Evolutionary conservation across 2,329 filamentous ascomycete species (phyloP).

Genomic region (Sclerotinia sclerotiorum): DNA sequence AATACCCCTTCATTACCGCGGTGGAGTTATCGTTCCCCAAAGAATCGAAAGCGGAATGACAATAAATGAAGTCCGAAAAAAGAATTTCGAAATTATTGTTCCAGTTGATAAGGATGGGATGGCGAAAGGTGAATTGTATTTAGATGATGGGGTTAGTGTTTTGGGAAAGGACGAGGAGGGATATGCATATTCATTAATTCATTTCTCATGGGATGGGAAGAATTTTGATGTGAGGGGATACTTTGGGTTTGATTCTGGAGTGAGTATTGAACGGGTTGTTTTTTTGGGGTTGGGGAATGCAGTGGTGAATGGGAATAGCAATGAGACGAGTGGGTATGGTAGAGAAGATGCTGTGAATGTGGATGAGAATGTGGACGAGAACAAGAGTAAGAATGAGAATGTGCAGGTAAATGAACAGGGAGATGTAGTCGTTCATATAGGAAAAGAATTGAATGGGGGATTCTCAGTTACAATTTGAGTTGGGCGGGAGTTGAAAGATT

Average conservation of each 20-base stretch:
- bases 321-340: no score
- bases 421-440: not conserved
- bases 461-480: slow-evolving; percentile 1
- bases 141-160: slow-evolving; percentile 74
- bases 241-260: slow-evolving; percentile 52
- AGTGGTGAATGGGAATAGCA: not conserved
- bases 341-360: no score
- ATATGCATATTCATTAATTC: slow-evolving; percentile 52
- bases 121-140: slow-evolving; percentile 67
- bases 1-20: slow-evolving; percentile 68
- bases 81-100: slow-evolving; percentile 70
- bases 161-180: slow-evolving; percentile 49
- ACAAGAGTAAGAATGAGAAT: not conserved
- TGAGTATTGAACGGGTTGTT: slow-evolving; percentile 51
- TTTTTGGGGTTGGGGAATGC: slow-evolving; percentile 45
- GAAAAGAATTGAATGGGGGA: not conserved
- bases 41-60: slow-evolving; percentile 59
- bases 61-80: slow-evolving; percentile 60
- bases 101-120: slow-evolving; percentile 61
- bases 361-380: not conserved
- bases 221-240: slow-evolving; percentile 45
- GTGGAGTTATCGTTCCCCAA: slow-evolving; percentile 63
- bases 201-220: slow-evolving; percentile 58
- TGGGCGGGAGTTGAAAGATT: not conserved
- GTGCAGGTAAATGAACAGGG: not conserved